Conservation (phyloP, 208 protist genomes). For the Wallacemonas sp. region DNA sequence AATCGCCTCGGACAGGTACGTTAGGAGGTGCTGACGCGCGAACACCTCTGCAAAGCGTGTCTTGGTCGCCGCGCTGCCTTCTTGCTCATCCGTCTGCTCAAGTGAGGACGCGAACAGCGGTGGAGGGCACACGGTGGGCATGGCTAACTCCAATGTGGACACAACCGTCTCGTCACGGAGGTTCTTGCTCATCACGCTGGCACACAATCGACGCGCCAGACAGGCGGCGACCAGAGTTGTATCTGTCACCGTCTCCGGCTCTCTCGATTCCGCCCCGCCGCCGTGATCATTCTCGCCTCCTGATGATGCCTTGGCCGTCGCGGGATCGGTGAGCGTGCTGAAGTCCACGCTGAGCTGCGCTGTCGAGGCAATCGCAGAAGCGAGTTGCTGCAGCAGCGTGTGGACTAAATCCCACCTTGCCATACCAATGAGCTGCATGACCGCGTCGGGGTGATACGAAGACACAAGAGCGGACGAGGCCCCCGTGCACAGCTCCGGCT, state of each 20-base stretch:
- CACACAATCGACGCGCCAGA: conserved; percentile 6
- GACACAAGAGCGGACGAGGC: conserved; percentile 14
- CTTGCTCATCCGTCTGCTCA: too few species aligned
- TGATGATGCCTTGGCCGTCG: too few species aligned
- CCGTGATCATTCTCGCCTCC: too few species aligned
- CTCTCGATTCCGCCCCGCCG: not conserved
- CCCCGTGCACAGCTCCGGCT: not conserved
- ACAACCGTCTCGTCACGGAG: not conserved
- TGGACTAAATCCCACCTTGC: conserved; percentile 47
- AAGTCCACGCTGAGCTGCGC: too few species aligned
- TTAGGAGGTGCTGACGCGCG: conserved; percentile 24
- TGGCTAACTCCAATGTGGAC: not conserved
- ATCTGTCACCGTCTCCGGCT: not conserved
- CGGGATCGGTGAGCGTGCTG: too few species aligned
- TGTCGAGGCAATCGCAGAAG: conserved; percentile 21
- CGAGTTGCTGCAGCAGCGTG: conserved; percentile 33
- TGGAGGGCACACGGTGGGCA: conserved; percentile 5
- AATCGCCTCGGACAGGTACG: conserved; percentile 48
- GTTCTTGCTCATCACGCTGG: not conserved
- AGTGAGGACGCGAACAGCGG: too few species aligned
- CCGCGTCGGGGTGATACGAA: conserved; percentile 58
- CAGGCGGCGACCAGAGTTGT: not conserved
- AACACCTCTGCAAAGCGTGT: conserved; percentile 22
- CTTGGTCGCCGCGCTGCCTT: too few species aligned
- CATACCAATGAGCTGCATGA: conserved; percentile 77